Base-by-base conservation (phyloP, 202 grass and related monocot genomes). In the Carex arenaria region DNA sequence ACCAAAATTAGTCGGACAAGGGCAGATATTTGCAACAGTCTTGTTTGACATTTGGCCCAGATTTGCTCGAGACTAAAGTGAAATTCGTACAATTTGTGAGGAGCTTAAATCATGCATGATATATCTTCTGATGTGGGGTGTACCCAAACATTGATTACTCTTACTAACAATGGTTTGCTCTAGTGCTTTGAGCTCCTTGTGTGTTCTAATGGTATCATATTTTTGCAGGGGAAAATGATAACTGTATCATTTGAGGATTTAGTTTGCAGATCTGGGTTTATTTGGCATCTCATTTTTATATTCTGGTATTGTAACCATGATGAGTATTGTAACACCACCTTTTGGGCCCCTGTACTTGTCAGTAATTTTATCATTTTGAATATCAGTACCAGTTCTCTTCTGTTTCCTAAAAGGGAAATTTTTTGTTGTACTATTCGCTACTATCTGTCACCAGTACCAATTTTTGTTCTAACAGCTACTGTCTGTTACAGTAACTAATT, bases 171-270 rank as follows among this genome's bases (percentile, higher is more conserved):
- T 11, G 10, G 22, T 53, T 28, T 51, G 53, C 22, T 14, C 7
- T 31, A 76, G 28, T 77, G 52, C 0, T 10, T 77, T n/a, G 7
- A 18, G 5, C 0, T 55, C 0, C 72, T 32, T 6, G 26, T 18
- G 5, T 36, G 30, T 78, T 11, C 30, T 72, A 51, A 70, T 31
- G 45, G 0, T 18, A 38, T 57, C 34, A 19, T 78, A 72, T 34
- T 49, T 52, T 80, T 70, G 62, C 75, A 86, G 84, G 63, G 84
- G 84, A 43, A 86, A 86, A 62, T 86, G 75, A 86, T 70, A 36
- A 59, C 12, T 4, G 3, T 18, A 47, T 54, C 20, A 49, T 78
- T 19, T 10, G 26, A 78, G 53, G 73, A 78, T 78, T 32, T 19
- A 36, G 72, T 76, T 78, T 38, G 28, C 28, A 57, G 7, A n/a